Evolutionary conservation across 192 early-diverging fungal species (phyloP).

Genomic region (Umbelopsis sp.): DNA sequence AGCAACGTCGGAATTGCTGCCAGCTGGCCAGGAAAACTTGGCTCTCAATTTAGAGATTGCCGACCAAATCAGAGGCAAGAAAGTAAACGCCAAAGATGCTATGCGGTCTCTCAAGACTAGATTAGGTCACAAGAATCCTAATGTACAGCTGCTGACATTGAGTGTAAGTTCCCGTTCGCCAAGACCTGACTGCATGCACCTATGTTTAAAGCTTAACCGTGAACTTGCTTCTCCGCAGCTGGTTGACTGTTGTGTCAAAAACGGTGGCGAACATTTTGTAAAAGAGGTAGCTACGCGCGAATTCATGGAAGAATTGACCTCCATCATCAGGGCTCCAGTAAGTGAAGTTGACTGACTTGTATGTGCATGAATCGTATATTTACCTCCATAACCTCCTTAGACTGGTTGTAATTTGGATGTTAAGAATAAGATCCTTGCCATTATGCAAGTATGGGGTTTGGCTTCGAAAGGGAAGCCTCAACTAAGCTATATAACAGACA

Average conservation of each 20-base stretch:
- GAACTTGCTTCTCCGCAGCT: conserved; percentile 49
- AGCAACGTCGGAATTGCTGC: conserved; percentile 90
- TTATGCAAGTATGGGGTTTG: conserved; percentile 91
- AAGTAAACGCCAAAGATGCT: conserved; percentile 74
- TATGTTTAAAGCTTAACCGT: not conserved
- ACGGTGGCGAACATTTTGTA: conserved; percentile 86
- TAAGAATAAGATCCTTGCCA: conserved; percentile 66
- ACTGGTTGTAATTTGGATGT: conserved; percentile 75
- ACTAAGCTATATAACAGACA: conserved; percentile 77
- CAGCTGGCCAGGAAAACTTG: conserved; percentile 84
- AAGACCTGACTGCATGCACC: not conserved
- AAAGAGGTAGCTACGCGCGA: conserved; percentile 85
- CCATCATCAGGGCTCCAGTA: conserved; percentile 62
- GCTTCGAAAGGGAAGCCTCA: conserved; percentile 80
- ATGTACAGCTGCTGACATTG: conserved; percentile 89
- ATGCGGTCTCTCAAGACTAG: conserved; percentile 76
- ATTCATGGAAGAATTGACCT: conserved; percentile 85
- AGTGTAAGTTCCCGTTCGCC: conserved; percentile 50
- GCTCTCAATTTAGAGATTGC: conserved; percentile 85
- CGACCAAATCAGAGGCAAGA: conserved; percentile 91
- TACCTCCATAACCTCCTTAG: conserved; percentile 30
- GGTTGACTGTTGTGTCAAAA: conserved; percentile 93
- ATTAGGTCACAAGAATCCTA: conserved; percentile 89
- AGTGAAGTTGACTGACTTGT: not conserved
- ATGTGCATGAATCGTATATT: not conserved